Percentiles rank a stretch among this genome's conserved stretches.
phyloP scores from a whole-genome alignment of 306 rosid species.

The Vigna trinervia region DNA sequence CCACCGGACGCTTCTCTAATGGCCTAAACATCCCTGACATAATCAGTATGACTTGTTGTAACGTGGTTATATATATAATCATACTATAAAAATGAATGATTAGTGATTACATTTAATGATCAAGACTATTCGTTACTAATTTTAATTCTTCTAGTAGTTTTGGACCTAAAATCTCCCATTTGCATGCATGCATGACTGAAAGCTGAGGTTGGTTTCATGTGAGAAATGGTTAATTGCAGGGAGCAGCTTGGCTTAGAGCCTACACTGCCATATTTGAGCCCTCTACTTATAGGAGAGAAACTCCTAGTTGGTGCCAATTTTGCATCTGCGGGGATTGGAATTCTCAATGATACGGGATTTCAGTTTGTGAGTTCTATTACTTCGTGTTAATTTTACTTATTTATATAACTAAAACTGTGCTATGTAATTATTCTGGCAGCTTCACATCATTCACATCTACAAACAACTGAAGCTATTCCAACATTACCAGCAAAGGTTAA shows the following conservation, averaged over 20 bases:
- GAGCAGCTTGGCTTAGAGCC: slow-evolving; percentile 70
- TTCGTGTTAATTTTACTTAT: not conserved
- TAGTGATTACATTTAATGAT: no score
- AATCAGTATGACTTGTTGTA: slow-evolving; percentile 51
- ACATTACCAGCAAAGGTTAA: slow-evolving; percentile 68
- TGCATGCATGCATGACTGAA: slow-evolving; percentile 30
- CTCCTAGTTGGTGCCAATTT: slow-evolving; percentile 89
- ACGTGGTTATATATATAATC: not conserved
- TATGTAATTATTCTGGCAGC: slow-evolving; percentile 49
- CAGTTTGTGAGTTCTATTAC: slow-evolving; percentile 67
- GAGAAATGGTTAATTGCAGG: slow-evolving; percentile 50
- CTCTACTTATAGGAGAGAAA: slow-evolving; percentile 53
- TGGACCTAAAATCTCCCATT: not conserved
- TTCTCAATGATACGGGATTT: slow-evolving; percentile 81
- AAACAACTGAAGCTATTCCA: slow-evolving; percentile 68
- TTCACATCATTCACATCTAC: slow-evolving; percentile 65
- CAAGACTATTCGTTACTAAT: not conserved
- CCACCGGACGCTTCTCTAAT: slow-evolving; percentile 93
- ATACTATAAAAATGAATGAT: not conserved
- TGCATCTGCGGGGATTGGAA: slow-evolving; percentile 90
- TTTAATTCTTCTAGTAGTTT: not conserved
- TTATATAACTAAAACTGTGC: not conserved
- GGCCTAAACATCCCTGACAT: slow-evolving; percentile 91
- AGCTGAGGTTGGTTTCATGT: not conserved
- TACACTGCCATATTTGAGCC: slow-evolving; percentile 79